A percentile compares a stretch with the other conserved stretches of the same genome.
Conservation (phyloP, 192 early-diverging fungal species). For the Obelidium mucronatum region DNA sequence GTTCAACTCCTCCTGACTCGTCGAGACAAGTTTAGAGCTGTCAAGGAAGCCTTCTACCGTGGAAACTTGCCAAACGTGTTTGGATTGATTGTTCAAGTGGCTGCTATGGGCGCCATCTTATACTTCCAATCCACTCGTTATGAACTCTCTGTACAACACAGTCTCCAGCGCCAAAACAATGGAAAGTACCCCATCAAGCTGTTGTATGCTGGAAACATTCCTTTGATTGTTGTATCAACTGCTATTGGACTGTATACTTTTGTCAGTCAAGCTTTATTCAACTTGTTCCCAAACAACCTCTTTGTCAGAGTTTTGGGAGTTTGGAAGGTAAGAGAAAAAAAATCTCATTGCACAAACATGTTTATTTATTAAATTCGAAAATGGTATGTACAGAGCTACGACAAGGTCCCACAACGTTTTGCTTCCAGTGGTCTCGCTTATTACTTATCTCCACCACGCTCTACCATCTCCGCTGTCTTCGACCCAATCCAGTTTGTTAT, state of each 20-base stretch:
- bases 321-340: constrained; percentile 65
- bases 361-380: no score
- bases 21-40: constrained; percentile 86
- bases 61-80: constrained; percentile 52
- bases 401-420: constrained; percentile 85
- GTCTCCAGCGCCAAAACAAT: constrained; percentile 83
- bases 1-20: constrained; percentile 88
- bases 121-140: constrained; percentile 93
- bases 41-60: constrained; percentile 93
- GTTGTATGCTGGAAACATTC: constrained; percentile 95
- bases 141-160: constrained; percentile 91
- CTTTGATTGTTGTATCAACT: constrained; percentile 92
- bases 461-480: constrained; percentile 74
- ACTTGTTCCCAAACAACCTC: constrained; percentile 88
- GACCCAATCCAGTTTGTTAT: constrained; percentile 91
- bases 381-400: constrained; percentile 63
- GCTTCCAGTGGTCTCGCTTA: constrained; percentile 89
- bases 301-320: constrained; percentile 87
- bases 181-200: constrained; percentile 94
- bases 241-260: constrained; percentile 88
- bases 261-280: constrained; percentile 93
- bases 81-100: constrained; percentile 79
- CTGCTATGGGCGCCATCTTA: constrained; percentile 55
- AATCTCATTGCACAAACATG: no score
- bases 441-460: constrained; percentile 91